Base-by-base conservation (phyloP, 305 asterid genomes). In the Solanum hybrid region DNA sequence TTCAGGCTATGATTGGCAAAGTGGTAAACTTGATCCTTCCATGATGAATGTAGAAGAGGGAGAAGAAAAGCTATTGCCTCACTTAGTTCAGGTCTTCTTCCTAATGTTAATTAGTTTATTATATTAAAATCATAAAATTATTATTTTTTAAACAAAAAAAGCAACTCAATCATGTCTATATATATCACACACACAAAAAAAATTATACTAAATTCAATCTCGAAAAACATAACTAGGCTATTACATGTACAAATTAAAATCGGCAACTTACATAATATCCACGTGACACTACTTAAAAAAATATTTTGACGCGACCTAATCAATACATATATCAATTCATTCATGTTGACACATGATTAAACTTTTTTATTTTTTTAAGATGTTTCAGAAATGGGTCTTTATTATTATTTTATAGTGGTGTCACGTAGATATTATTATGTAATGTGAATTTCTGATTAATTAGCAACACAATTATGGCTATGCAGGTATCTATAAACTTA, bases 1-100 rank as follows among this genome's bases (percentile, higher is more conserved):
- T 86, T 6, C 92, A 97, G 99, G 99, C 81, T 97, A 97, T 91
- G 99, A 97, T 91, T 97, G 99, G 98, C 95, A 93, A 88, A 97
- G 94, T 92, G 99, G 96, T 37, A 96, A 93, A 91, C 91, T 97
- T 51, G 99, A 97, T 61, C 99, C 99, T 91, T 91, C 97, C 1
- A 92, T 95, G 95, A 97, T 97, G 99, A 97, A 97, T 89, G 91
- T 92, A 86, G 90, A 92, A 75, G 91, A 83, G 45, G 96, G 95
- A 26, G 90, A 94, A 87, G 95, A 95, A 51, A 94, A 96, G 75
- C 86, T 95, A 91, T 93, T 97, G 86, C 99, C 99, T 27, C 98
- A 96, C 92, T 91, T 97, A 41, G 95, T 96, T 81, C 93, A 95
- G 96, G 98, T 70, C 13, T 70, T 70, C 2, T 24, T 70, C 77